Conservation (phyloP, 257 asterid species). For the Salvia rosmarinus region DNA sequence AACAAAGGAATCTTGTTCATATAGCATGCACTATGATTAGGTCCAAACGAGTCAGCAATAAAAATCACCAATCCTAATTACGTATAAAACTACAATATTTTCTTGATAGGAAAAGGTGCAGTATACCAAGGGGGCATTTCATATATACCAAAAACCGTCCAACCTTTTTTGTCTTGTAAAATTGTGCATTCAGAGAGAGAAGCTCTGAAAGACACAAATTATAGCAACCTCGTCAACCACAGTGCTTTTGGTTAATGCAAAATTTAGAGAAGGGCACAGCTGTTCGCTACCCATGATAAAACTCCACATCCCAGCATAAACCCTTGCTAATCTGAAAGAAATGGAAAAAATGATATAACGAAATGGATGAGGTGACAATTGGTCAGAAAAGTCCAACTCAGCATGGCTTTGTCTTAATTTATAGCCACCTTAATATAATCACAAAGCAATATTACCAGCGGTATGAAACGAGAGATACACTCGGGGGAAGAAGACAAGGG, state of each 20-base stretch:
- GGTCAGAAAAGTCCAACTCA: conserved; percentile 18
- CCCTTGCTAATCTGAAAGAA: conserved; percentile 37
- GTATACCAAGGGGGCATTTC: conserved; percentile 20
- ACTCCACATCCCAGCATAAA: conserved; percentile 30
- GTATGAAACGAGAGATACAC: not conserved
- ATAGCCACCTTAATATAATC: not conserved
- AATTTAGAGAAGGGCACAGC: conserved; percentile 32
- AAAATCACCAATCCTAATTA: not conserved
- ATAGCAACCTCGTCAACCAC: conserved; percentile 37
- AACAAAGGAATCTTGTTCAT: not conserved
- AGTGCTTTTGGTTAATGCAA: conserved; percentile 48
- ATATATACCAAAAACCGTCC: conserved; percentile 39
- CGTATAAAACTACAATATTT: not conserved
- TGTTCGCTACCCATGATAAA: conserved; percentile 15
- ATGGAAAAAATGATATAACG: conserved; percentile 23
- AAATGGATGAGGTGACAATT: not conserved
- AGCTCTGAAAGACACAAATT: conserved; percentile 12
- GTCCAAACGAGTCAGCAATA: not conserved
- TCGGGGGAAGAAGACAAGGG: not conserved
- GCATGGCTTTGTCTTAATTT: not conserved
- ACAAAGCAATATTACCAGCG: not conserved
- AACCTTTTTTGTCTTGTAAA: conserved; percentile 28
- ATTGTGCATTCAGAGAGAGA: conserved; percentile 33
- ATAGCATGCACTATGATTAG: not conserved
- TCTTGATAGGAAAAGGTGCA: conserved; percentile 22